Evolutionary conservation across 2,329 filamentous ascomycete genomes (phyloP).

Genomic region (Fusarium virguliforme): DNA sequence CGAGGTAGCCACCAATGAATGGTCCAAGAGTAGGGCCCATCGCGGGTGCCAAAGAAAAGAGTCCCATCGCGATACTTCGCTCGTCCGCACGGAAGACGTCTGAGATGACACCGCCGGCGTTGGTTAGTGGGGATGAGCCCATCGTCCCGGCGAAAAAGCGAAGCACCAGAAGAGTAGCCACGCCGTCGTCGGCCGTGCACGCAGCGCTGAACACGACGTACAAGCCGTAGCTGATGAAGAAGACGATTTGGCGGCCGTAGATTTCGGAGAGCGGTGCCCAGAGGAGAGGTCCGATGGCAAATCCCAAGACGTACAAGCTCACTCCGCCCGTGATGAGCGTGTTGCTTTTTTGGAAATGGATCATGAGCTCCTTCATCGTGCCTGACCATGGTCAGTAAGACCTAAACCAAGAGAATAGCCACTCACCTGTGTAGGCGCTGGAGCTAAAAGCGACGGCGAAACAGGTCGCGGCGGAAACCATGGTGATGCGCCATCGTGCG

Average conservation of each 20-base stretch:
- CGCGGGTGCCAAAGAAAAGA: slow-evolving; percentile 76
- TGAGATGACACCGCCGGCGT: slow-evolving; percentile 75
- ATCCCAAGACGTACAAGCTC: slow-evolving; percentile 76
- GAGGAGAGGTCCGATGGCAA: slow-evolving; percentile 73
- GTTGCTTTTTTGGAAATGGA: slow-evolving; percentile 66
- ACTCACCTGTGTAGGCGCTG: slow-evolving; percentile 75
- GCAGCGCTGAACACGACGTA: slow-evolving; percentile 75
- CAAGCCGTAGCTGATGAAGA: slow-evolving; percentile 70
- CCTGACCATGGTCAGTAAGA: slow-evolving; percentile 23
- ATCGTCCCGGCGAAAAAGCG: slow-evolving; percentile 78
- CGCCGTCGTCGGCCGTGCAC: slow-evolving; percentile 70
- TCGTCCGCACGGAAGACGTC: slow-evolving; percentile 72
- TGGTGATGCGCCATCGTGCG: slow-evolving; percentile 77
- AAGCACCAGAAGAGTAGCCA: slow-evolving; percentile 74
- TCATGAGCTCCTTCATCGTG: slow-evolving; percentile 66
- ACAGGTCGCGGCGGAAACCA: slow-evolving; percentile 75
- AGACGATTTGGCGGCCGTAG: slow-evolving; percentile 73
- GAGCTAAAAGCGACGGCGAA: slow-evolving; percentile 80
- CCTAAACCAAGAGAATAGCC: accelerated
- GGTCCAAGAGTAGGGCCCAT: slow-evolving; percentile 74
- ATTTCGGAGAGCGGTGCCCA: slow-evolving; percentile 79
- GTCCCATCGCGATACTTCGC: slow-evolving; percentile 70
- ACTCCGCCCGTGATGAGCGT: slow-evolving; percentile 74
- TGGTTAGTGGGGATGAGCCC: slow-evolving; percentile 74
- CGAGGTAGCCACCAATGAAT: slow-evolving; percentile 75